These are phyloP conservation scores for Pleurotus salmoneostramineus DNA, from an alignment of 768 basidiomycete species.

Conservation along the genomic window DNA sequence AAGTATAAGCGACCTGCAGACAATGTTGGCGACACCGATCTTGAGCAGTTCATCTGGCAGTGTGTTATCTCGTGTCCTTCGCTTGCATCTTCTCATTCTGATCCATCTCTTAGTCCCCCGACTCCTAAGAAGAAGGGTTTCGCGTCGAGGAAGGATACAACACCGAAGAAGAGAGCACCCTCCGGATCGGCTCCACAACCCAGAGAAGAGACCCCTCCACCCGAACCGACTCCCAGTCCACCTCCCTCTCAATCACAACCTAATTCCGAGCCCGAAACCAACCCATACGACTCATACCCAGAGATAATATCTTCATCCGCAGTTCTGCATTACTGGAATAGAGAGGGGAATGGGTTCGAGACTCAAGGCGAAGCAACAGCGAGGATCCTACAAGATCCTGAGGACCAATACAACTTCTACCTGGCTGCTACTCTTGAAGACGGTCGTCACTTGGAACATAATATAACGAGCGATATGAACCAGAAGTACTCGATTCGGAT, in stretches of 20 bases:
- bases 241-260: neutral
- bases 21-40: slow-evolving; percentile 56
- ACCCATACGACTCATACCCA: slow-evolving; percentile 7
- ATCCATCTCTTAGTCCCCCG: slow-evolving; percentile 28
- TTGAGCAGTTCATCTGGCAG: slow-evolving; percentile 82
- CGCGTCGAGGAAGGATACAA: neutral
- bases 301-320: slow-evolving; percentile 40
- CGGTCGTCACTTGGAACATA: slow-evolving; percentile 55
- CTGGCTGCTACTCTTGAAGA: slow-evolving; percentile 49
- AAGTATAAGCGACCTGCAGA: slow-evolving; percentile 77
- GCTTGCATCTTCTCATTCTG: neutral
- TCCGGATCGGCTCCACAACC: neutral
- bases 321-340: slow-evolving; percentile 62
- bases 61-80: slow-evolving; percentile 36
- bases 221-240: neutral
- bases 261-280: neutral
- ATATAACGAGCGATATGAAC: slow-evolving; percentile 66
- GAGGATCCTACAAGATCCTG: slow-evolving; percentile 44
- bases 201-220: neutral
- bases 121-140: neutral
- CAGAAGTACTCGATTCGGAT: slow-evolving; percentile 60
- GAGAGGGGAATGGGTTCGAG: slow-evolving; percentile 42
- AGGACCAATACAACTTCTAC: slow-evolving; percentile 52
- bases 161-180: neutral
- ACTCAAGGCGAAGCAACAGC: slow-evolving; percentile 48